Conservation (phyloP, 495 filamentous ascomycete genomes). For the Aspergillus sclerotioniger region DNA sequence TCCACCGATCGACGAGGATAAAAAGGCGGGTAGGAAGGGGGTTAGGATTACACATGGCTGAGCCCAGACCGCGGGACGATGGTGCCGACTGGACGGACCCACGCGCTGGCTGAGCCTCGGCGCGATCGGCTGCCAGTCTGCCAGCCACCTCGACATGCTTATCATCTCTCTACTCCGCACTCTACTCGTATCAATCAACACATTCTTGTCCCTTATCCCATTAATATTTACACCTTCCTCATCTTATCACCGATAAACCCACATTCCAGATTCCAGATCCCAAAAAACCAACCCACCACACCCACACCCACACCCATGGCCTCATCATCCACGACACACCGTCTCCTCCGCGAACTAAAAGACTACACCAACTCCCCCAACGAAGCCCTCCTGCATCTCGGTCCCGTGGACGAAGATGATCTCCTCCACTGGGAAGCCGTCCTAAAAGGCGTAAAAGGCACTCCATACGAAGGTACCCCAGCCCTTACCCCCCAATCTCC, state of each 20-base stretch:
- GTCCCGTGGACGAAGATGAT: conserved; percentile 66
- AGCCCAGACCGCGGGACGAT: neutral
- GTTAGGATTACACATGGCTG: conserved; percentile 17
- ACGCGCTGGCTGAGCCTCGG: conserved; percentile 7
- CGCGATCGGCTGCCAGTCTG: neutral
- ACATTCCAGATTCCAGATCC: neutral
- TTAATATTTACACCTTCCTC: neutral
- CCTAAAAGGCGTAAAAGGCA: conserved; percentile 64
- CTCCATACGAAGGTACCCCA: conserved; percentile 67
- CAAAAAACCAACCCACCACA: neutral
- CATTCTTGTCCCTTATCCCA: neutral
- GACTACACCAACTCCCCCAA: conserved; percentile 55
- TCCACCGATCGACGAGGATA: conserved; percentile 18
- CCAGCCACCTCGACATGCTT: neutral
- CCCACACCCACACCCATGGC: conserved; percentile 21
- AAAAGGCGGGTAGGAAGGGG: conserved; percentile 1
- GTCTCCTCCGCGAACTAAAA: conserved; percentile 65
- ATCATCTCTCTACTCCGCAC: neutral
- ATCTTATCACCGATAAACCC: neutral
- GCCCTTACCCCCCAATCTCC: neutral
- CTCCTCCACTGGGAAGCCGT: conserved; percentile 77
- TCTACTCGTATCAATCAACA: no score
- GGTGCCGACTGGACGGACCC: neutral
- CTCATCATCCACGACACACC: conserved; percentile 46
- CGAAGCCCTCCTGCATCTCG: conserved; percentile 58